Base-by-base conservation (phyloP, 2,329 filamentous ascomycete genomes). In the Colletotrichum costaricense region DNA sequence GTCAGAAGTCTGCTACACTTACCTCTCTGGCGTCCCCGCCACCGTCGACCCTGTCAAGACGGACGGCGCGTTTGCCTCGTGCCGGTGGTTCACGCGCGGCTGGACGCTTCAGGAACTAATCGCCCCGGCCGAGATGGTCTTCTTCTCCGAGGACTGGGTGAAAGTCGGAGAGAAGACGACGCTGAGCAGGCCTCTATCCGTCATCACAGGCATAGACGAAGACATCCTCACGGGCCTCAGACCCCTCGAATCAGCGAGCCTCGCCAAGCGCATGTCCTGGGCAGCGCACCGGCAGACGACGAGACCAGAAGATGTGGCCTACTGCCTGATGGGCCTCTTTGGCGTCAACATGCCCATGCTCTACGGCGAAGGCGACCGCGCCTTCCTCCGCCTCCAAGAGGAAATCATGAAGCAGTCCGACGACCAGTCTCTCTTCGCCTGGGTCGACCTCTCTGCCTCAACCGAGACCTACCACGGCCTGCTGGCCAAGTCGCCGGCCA, bases 401-500 rank as follows among this genome's bases (percentile, higher is more conserved):
- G 42, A 49, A 2, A 49, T 49, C 19, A 49, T 49, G 46, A 55
- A 55, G 28, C 62, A 64, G 19, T 64, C 62, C 7, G 62, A 64
- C 28, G 62, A 64, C 30, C 62, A 64, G 12, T 64, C 46, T 26
- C 24, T 64, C 42, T 64, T 64, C 12, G 62, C 46, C 0, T 55
- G 62, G 30, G 42, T 64, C 8, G 62, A 64, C 19, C 42, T 33
- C 12, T 55, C 46, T 2, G 62, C 62, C 1, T 35, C 62, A 3
- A 22, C 62, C 9, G 62, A 64, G 42, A 49, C 42, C 19, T 49
- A 49, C 42, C 42, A 49, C 42, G 19, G 42, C 19, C 42, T 49
- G 19, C 26, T 49, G 16, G 42, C 42, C 19, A 49, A 49, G 4
- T 49, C 86, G 89, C 22, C 84, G n/a, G 76, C 77, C 54, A 79